These are phyloP conservation scores for Tylopilus cervinicoccineus DNA, from an alignment of 768 basidiomycete species.

Conservation along the genomic window DNA sequence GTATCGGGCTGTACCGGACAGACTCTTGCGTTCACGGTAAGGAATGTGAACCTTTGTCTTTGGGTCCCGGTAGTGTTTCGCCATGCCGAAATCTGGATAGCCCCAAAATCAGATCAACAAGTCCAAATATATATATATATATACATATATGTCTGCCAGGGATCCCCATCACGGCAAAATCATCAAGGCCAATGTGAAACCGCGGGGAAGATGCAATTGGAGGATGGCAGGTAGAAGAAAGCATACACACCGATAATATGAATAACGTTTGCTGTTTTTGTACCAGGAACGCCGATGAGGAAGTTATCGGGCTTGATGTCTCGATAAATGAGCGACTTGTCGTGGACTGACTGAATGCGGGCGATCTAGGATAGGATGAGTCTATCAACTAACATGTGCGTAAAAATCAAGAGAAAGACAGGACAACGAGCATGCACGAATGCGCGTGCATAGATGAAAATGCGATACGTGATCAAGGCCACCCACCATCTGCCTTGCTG, in stretches of 20 bases:
- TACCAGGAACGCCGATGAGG: conserved; percentile 89
- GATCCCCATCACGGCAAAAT: neutral
- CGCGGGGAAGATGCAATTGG: neutral
- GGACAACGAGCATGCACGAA: neutral
- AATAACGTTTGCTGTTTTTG: conserved; percentile 84
- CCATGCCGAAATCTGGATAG: conserved; percentile 92
- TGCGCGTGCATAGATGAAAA: neutral
- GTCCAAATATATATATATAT: neutral
- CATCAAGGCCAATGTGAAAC: conserved; percentile 1
- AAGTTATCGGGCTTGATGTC: conserved; percentile 99
- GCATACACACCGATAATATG: conserved; percentile 74
- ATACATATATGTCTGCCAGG: neutral
- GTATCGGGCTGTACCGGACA: conserved; percentile 96
- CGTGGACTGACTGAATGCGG: conserved; percentile 95
- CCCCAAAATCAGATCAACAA: conserved; percentile 7
- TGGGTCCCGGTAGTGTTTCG: conserved; percentile 98
- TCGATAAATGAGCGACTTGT: conserved; percentile 97
- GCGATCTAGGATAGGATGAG: conserved; percentile 61
- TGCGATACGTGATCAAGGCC: neutral
- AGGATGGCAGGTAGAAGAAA: conserved; percentile 7
- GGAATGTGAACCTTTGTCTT: conserved; percentile 98
- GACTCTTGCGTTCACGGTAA: conserved; percentile 96
- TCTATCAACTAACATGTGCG: neutral
- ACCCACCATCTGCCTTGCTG: conserved; percentile 96
- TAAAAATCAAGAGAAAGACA: neutral